These are phyloP conservation scores for Copromyces sp. DNA, from an alignment of 495 filamentous ascomycete genomes.

Conservation along the genomic window DNA sequence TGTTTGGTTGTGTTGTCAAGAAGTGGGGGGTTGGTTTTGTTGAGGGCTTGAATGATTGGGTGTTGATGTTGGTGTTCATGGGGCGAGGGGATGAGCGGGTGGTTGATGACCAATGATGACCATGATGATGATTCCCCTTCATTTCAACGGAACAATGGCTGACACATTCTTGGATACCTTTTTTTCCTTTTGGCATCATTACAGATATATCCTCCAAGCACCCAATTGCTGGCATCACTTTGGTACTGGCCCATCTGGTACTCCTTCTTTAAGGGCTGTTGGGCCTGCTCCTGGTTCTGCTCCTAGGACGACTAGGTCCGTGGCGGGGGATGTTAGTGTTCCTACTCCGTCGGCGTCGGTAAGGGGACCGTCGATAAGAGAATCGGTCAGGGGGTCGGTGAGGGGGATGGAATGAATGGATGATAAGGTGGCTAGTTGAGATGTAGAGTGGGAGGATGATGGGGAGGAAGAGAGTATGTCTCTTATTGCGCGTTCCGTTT, in stretches of 20 bases:
- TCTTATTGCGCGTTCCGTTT: not conserved
- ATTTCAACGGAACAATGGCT: not conserved
- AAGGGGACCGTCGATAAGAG: not conserved
- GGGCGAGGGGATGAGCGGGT: not conserved
- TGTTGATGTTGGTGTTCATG: not conserved
- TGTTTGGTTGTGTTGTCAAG: not conserved
- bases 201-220: conserved; percentile 40
- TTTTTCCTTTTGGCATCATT: not conserved
- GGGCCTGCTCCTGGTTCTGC: not conserved
- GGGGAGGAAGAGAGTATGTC: not conserved
- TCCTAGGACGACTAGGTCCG: not conserved
- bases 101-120: not conserved
- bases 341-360: no score
- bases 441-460: not conserved
- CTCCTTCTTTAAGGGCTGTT: not conserved
- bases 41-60: not conserved
- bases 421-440: not conserved
- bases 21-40: not conserved
- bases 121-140: no score
- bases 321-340: not conserved
- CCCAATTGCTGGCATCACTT: conserved; percentile 43
- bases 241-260: conserved; percentile 3
- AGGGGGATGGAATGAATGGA: not conserved
- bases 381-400: not conserved
- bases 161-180: not conserved